Percentiles rank a stretch among this genome's conserved stretches.
phyloP scores from a whole-genome alignment of 1,284 basidiomycete species.

The Athelia psychrophila region DNA sequence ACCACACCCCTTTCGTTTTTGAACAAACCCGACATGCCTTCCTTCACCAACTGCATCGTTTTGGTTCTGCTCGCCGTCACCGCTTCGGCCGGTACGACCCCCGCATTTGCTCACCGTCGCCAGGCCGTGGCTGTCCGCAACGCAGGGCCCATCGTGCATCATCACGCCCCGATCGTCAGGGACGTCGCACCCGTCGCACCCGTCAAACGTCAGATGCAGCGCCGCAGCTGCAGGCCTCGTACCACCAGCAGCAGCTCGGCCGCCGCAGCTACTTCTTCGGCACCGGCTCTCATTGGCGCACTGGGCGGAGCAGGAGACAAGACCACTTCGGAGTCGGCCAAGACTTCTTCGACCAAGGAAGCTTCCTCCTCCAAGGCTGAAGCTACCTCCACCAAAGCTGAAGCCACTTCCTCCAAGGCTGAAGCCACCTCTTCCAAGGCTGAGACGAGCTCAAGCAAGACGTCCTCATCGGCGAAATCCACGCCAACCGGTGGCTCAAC shows the following conservation, averaged over 20 bases:
- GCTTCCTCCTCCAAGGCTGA: slow-evolving; percentile 7
- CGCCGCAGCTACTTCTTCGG: slow-evolving; percentile 12
- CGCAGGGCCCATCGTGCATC: slow-evolving; percentile 31
- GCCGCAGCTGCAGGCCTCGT: background rate
- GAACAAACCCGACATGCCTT: slow-evolving; percentile 37
- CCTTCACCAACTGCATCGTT: slow-evolving; percentile 41
- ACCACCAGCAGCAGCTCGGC: slow-evolving; percentile 1
- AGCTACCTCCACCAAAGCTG: slow-evolving; percentile 11
- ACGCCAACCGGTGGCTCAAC: slow-evolving; percentile 1
- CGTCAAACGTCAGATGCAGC: background rate
- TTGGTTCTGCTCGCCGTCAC: slow-evolving; percentile 43
- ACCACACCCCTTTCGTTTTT: slow-evolving; percentile 12
- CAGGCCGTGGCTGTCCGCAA: slow-evolving; percentile 32
- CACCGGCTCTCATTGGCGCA: slow-evolving; percentile 4
- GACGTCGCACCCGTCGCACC: slow-evolving; percentile 15
- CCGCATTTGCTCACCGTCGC: slow-evolving; percentile 10
- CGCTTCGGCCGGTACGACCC: slow-evolving; percentile 42
- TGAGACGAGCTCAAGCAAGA: slow-evolving; percentile 11
- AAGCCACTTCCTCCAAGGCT: slow-evolving; percentile 10
- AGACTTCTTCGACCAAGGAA: slow-evolving; percentile 5
- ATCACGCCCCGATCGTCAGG: slow-evolving; percentile 16
- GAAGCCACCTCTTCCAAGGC: slow-evolving; percentile 11
- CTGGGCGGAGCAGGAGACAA: too few species aligned
- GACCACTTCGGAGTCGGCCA: slow-evolving; percentile 7
- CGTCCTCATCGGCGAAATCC: slow-evolving; percentile 8